Evolutionary conservation across 768 basidiomycete species (phyloP), one percentile per base, ranked within the genome.

Genomic region (Crepidotus variabilis): DNA sequence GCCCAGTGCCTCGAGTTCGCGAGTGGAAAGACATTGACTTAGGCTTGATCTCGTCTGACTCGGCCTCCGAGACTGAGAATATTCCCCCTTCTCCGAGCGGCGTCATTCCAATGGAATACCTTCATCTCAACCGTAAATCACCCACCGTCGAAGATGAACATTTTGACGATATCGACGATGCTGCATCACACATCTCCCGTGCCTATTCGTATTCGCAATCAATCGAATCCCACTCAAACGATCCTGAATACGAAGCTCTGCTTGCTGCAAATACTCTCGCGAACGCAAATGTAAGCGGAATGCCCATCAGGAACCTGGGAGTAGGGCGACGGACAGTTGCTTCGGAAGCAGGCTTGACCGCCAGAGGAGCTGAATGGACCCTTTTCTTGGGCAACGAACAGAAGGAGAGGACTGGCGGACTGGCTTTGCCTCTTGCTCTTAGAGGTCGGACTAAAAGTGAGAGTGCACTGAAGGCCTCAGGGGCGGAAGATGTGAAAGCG

Each of bases 371-470:
- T 28, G 55, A 56, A 47, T 59, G 54, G 54, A 59, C 43, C 43
- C 24, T 52, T 16, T 47, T 48, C 33, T 39, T 55, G 45, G 50
- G 50, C 46, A 52, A 47, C 33, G 48, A 54, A 23, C 50, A 39
- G 28, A 49, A 46, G 20, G 50, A 46, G 22, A 51, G 34, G 13
- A 43, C 10, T 16, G 18, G 32, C n/a, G 32, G 50, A 20, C 46
- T 45, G n/a, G 35, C 39, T 13, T 39, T 35, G 14, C 28, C 54
- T 22, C 33, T 28, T 18, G 35, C 22, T 13, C 49, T 33, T 13
- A 55, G 63, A 23, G 52, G 56, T 14, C 56, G 65, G 45, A 64
- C 63, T 2, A 61, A 64, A 47, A 64, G 63, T 39, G 65, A 66
- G 54, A 62, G 62, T 11, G 62, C 65, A 4, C n/a, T 58, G 48